Conservation (phyloP, 2,329 filamentous ascomycete genomes). For the Fusarium camptoceras region DNA sequence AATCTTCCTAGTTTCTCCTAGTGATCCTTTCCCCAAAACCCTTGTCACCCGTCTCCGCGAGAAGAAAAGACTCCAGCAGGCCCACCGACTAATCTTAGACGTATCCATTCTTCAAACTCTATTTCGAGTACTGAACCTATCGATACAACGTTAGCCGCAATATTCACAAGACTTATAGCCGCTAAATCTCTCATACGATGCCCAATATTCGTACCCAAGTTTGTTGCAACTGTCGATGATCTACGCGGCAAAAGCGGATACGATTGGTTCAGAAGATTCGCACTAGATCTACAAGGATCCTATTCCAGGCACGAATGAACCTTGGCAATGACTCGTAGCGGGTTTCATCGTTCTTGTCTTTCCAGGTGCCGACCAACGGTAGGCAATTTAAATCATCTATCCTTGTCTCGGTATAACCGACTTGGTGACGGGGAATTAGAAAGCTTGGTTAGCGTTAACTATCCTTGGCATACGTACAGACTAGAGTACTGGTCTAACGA, state of each 20-base stretch:
- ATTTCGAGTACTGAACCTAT: background rate
- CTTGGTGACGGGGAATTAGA: background rate
- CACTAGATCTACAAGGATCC: background rate
- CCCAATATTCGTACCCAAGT: background rate
- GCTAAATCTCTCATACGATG: background rate
- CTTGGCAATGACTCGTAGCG: constrained; percentile 1
- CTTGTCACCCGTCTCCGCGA: background rate
- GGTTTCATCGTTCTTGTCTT: background rate
- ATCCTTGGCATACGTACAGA: background rate
- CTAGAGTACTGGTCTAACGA: background rate
- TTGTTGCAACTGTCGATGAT: background rate
- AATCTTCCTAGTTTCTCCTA: background rate
- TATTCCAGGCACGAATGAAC: background rate
- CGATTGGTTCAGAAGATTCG: background rate
- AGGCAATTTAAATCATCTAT: background rate
- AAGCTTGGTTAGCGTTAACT: background rate
- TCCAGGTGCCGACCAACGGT: background rate
- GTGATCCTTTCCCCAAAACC: background rate
- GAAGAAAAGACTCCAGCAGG: background rate
- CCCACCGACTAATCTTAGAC: background rate
- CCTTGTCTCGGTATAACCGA: constrained; percentile 3
- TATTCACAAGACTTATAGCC: background rate
- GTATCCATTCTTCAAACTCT: background rate
- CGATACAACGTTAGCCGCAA: background rate
- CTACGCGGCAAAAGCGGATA: background rate